phyloP scores from a whole-genome alignment of 2,329 filamentous ascomycete species.

The Thermoascus crustaceus region DNA sequence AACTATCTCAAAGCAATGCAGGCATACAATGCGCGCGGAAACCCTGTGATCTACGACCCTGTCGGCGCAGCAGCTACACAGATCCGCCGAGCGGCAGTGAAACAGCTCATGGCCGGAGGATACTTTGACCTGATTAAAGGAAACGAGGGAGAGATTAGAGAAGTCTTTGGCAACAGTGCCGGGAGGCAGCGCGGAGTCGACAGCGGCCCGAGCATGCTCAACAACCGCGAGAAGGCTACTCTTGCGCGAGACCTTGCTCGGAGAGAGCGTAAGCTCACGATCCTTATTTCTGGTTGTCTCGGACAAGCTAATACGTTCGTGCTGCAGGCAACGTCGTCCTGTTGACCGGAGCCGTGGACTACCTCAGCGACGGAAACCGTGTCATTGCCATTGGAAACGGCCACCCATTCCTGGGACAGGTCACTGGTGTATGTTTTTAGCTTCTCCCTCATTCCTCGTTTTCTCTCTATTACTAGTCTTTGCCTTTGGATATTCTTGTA shows the following conservation, averaged over 20 bases:
- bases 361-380: constrained; percentile 64
- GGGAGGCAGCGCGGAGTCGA: constrained; percentile 77
- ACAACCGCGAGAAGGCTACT: constrained; percentile 47
- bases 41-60: constrained; percentile 77
- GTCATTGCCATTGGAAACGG: constrained; percentile 69
- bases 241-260: constrained; percentile 60
- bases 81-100: constrained; percentile 63
- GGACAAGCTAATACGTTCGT: constrained; percentile 5
- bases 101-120: constrained; percentile 61
- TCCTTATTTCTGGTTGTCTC: too few relatives aligned
- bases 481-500: not conserved
- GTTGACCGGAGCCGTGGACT: constrained; percentile 72
- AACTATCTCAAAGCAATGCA: constrained; percentile 66
- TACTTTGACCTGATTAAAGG: constrained; percentile 88
- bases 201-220: constrained; percentile 52
- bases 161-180: constrained; percentile 53
- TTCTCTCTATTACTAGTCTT: not conserved
- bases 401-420: constrained; percentile 48
- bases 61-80: constrained; percentile 81
- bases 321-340: constrained; percentile 56
- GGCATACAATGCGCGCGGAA: constrained; percentile 71
- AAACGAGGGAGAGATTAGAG: constrained; percentile 79
- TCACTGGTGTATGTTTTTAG: constrained; percentile 33
- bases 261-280: constrained; percentile 45
- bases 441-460: not conserved